Evolutionary conservation across 805 yeast genomes (phyloP).

Genomic region (Lachancea lanzarotensis): DNA sequence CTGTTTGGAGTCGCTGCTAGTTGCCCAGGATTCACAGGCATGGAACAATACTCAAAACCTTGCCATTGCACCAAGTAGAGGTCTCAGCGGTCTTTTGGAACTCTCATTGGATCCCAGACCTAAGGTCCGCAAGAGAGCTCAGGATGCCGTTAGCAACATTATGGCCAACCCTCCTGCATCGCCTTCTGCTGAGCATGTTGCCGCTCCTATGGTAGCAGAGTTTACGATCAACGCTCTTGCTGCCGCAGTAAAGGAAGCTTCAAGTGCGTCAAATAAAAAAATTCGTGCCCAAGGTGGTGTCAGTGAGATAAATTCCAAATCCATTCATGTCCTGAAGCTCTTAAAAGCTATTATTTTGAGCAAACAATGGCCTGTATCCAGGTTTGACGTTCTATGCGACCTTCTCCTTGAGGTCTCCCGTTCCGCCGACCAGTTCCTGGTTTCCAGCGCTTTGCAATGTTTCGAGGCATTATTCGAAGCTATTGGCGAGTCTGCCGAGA

Average conservation of each 20-base stretch:
- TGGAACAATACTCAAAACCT: constrained; percentile 57
- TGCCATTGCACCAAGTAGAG: constrained; percentile 66
- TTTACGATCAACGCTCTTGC: constrained; percentile 53
- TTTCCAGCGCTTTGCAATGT: constrained; percentile 75
- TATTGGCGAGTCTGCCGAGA: constrained; percentile 39
- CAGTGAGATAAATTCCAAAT: constrained; percentile 47
- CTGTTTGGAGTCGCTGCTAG: constrained; percentile 67
- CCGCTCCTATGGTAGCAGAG: constrained; percentile 62
- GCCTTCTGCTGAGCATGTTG: constrained; percentile 73
- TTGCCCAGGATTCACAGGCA: constrained; percentile 71
- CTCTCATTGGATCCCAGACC: constrained; percentile 85
- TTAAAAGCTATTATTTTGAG: constrained; percentile 64
- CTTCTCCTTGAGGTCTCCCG: constrained; percentile 66
- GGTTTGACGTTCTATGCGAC: constrained; percentile 69
- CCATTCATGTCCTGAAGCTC: constrained; percentile 74
- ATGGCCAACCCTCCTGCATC: constrained; percentile 64
- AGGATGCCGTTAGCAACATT: constrained; percentile 70
- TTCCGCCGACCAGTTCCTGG: constrained; percentile 76
- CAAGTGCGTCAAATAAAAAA: constrained; percentile 32
- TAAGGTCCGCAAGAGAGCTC: constrained; percentile 91
- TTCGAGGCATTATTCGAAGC: constrained; percentile 69
- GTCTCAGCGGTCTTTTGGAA: constrained; percentile 68
- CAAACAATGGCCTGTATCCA: constrained; percentile 74
- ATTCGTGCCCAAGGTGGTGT: constrained; percentile 30
- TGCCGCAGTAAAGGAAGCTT: constrained; percentile 37